These are phyloP conservation scores for Xylariomycetidae sp. DNA, from an alignment of 2,329 filamentous ascomycete species.

Conservation along the genomic window DNA sequence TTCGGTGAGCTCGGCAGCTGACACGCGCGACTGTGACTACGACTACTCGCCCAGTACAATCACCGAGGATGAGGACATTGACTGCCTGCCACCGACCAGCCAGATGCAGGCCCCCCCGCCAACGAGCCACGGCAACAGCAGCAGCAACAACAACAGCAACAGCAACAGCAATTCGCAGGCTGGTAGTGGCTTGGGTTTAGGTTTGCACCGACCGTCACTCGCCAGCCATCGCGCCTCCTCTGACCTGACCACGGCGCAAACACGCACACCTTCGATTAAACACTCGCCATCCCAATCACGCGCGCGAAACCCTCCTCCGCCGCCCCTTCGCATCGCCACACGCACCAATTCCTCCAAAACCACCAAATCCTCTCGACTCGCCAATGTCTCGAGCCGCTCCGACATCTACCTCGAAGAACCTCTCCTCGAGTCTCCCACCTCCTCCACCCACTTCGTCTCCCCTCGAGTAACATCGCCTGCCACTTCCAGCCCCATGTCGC, in stretches of 20 bases:
- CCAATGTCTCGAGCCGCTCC: slow-evolving; percentile 40
- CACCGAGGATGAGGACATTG: slow-evolving; percentile 45
- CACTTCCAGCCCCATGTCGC: slow-evolving; percentile 38
- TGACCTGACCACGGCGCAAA: slow-evolving; percentile 28
- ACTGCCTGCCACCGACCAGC: slow-evolving; percentile 2
- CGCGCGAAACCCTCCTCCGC: slow-evolving; percentile 12
- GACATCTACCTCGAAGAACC: slow-evolving; percentile 39
- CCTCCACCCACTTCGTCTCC: slow-evolving; percentile 17
- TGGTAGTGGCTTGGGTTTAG: slow-evolving; percentile 25
- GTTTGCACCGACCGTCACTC: slow-evolving; percentile 31
- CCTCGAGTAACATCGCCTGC: slow-evolving; percentile 25
- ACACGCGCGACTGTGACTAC: slow-evolving; percentile 42
- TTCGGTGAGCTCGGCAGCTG: slow-evolving; percentile 45
- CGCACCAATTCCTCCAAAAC: slow-evolving; percentile 24
- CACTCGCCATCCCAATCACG: too few relatives aligned
- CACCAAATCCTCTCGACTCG: slow-evolving; percentile 31
- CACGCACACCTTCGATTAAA: too few relatives aligned
- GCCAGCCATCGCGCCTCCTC: slow-evolving; percentile 35
- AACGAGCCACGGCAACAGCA: slow-evolving; percentile 6
- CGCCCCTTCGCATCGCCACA: slow-evolving; percentile 32
- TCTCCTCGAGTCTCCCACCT: slow-evolving; percentile 31
- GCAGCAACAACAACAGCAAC: slow-evolving; percentile 23
- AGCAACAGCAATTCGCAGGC: slow-evolving; percentile 18
- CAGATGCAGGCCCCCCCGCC: slow-evolving; percentile 6
- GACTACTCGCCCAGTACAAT: slow-evolving; percentile 52